Evolutionary conservation across 148 eudicot genomes (phyloP).

Genomic region (Vaccinium myrtillus): DNA sequence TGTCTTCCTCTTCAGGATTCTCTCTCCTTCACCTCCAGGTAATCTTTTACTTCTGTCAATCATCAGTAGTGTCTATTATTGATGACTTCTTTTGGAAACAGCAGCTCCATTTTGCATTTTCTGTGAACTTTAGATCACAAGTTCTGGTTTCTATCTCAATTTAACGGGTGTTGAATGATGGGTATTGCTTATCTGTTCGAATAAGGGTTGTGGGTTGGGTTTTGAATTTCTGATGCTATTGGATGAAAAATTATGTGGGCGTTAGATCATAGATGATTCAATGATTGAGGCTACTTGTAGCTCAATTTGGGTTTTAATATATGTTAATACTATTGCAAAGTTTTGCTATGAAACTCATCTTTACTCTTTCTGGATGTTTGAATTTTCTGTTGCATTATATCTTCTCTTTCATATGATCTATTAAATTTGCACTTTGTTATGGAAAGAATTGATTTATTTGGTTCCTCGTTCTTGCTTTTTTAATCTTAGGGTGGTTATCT

Average conservation of each 20-base stretch:
- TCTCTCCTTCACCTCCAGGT: neutral
- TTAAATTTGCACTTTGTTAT: neutral
- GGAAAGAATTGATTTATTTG: neutral
- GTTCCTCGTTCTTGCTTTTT: neutral
- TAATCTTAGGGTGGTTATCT: conserved; percentile 6
- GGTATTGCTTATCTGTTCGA: neutral
- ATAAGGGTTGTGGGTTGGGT: neutral
- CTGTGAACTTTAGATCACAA: neutral
- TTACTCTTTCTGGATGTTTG: neutral
- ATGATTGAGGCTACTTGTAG: neutral
- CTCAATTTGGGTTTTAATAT: no score
- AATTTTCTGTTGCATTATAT: neutral
- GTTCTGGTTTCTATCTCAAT: neutral
- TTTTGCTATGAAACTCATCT: neutral
- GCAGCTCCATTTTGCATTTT: neutral
- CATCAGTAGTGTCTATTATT: neutral
- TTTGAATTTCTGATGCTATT: neutral
- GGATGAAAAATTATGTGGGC: neutral
- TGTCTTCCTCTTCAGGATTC: no score
- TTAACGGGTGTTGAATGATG: neutral
- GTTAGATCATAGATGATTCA: neutral
- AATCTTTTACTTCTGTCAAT: neutral
- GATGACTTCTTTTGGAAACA: neutral
- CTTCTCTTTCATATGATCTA: neutral
- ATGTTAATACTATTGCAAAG: neutral